Conservation (phyloP, 805 yeast genomes). For the Maudiozyma saulgeensis region DNA sequence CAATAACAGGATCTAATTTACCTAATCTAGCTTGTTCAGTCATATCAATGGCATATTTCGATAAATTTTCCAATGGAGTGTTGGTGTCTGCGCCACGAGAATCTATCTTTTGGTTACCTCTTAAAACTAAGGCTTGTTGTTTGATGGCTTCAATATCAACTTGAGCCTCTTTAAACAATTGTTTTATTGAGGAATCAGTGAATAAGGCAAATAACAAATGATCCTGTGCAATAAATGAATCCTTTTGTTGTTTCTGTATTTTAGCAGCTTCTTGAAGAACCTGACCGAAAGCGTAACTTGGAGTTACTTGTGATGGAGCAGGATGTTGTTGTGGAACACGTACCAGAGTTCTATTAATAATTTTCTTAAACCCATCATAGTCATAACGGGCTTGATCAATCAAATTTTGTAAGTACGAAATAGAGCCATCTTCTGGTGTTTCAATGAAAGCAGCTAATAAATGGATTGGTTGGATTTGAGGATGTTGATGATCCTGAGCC, state of each 20-base stretch:
- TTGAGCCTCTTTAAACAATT: constrained; percentile 60
- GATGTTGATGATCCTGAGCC: constrained; percentile 76
- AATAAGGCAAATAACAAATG: constrained; percentile 78
- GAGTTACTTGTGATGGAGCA: constrained; percentile 71
- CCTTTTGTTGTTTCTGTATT: constrained; percentile 80
- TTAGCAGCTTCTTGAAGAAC: constrained; percentile 67
- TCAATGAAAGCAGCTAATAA: constrained; percentile 83
- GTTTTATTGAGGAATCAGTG: constrained; percentile 64
- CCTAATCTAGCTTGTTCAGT: constrained; percentile 92
- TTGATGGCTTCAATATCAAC: constrained; percentile 64
- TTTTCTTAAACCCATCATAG: constrained; percentile 68
- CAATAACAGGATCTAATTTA: constrained; percentile 94
- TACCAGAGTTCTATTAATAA: constrained; percentile 72
- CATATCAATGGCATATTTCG: constrained; percentile 86
- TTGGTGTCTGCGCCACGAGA: constrained; percentile 91
- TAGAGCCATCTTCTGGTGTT: constrained; percentile 42
- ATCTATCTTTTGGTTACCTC: constrained; percentile 89
- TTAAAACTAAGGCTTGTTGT: constrained; percentile 65
- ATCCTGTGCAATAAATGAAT: constrained; percentile 86
- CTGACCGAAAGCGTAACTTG: constrained; percentile 68
- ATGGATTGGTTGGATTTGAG: constrained; percentile 82
- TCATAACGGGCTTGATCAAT: constrained; percentile 83
- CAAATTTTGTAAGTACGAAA: constrained; percentile 67
- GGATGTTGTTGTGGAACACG: constrained; percentile 83
- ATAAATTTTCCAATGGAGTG: constrained; percentile 68